Base-by-base conservation (phyloP, 306 rosid genomes). In the Alnus glutinosa region DNA sequence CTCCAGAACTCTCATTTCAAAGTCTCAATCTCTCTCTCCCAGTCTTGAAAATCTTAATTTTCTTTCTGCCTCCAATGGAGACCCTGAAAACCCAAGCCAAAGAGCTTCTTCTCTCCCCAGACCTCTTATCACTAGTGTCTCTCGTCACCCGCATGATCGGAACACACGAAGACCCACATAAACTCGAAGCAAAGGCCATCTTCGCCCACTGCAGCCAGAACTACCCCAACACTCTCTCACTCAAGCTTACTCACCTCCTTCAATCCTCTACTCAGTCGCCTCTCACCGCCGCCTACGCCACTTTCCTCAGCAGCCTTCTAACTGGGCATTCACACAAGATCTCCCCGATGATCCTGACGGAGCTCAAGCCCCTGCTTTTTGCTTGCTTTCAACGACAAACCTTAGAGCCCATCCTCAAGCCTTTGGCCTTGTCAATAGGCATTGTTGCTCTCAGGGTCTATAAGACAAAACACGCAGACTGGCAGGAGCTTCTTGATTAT, bases 401-500 rank as follows among this genome's bases (percentile, higher is more conserved):
- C 3, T 1, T 6, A 5, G 2, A 59, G 14, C 42, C 61, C 34
- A 3, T 32, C 7, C 2, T 28, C 5, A 3, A 9, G 44, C 7
- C 3, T 39, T 52, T 79, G 9, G 42, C 70, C 16, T 37, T 30
- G 59, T 5, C 18, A 18, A 34, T 52, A 7, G 18, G 44, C 13
- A 11, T 30, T 12, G 19, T 82, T 51, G 75, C 78, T n/a, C 14
- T 37, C 3, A 42, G 70, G 69, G 3, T 70, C 28, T 79, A 30
- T 36, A 5, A 12, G 5, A 9, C 0, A 30, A n/a, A 39, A 2
- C 8, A 30, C 0, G 70, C 37, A 4, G 55, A 47, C 9, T 83
- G 86, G 86, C 7, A 2, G 3, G 83, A 75, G 44, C 73, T 78
- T 78, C 83, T 74, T 39, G 70, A 58, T 5, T 68, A 74, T 61